Base-by-base conservation (phyloP, 331 rosid species). In the Cucumis variabilis region DNA sequence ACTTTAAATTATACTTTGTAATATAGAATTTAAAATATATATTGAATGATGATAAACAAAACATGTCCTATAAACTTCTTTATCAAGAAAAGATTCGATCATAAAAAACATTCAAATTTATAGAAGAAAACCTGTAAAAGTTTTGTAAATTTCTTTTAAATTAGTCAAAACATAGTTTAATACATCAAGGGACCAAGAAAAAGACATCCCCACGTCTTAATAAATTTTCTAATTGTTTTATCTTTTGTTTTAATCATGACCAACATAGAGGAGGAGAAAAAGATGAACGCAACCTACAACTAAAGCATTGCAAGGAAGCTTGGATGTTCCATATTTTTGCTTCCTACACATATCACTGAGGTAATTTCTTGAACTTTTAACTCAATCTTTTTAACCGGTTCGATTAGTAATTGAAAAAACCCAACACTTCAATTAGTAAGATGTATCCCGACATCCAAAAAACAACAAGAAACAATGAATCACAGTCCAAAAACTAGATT, bases 131-230 rank as follows among this genome's bases (percentile, higher is more conserved):
- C 33, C 28, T 66, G n/a, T 17, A 74, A 74, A 74, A 55, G 7
- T 41, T 74, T 21, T 41, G 27, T 74, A 20, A 24, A 44, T 74
- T 11, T 41, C 19, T 74, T 46, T 12, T 44, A 23, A 76, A 76
- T 60, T 21, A n/a, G n/a, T n/a, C 50, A 16, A 78, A 78, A 78
- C 14, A 27, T 51, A 51, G 84, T 79, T 79, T 79, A 27, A 25
- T 51, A 51, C n/a, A 79, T 28, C 20, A 37, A 1, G 30, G 79
- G 51, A 75, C 30, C 14, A 62, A 20, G 11, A 33, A 82, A 58
- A 82, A 37, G 74, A 55, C 63, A 80, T 55, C 67, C 48, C 23
- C 84, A 51, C 68, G 68, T 55, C 74, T 82, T 58, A 9, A 21
- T n/a, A n/a, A n/a, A 33, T n/a, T 83, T 63, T 62, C 58, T 82